phyloP scores from a whole-genome alignment of 257 asterid genomes.

The Scutellaria barbata region DNA sequence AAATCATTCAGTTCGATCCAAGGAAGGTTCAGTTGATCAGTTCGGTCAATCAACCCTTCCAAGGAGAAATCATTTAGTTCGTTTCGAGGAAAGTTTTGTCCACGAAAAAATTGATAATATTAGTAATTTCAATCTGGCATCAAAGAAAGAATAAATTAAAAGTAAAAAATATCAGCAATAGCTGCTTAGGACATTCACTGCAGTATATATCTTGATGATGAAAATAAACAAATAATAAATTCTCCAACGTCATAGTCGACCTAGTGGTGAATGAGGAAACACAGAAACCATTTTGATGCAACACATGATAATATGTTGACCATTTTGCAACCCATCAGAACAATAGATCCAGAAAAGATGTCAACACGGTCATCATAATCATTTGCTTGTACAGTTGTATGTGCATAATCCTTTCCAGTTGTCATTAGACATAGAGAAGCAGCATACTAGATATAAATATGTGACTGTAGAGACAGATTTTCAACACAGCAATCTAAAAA shows the following conservation, averaged over 20 bases:
- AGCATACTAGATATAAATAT: constrained; percentile 5
- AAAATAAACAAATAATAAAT: not conserved
- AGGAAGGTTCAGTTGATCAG: too few relatives aligned
- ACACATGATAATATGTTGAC: constrained; percentile 14
- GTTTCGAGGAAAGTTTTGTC: too few relatives aligned
- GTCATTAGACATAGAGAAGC: not conserved
- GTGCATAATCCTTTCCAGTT: constrained; percentile 13
- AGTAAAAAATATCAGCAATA: not conserved
- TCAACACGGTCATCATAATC: constrained; percentile 3
- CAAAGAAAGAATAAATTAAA: not conserved
- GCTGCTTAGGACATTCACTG: constrained; percentile 5
- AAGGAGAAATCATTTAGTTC: too few relatives aligned
- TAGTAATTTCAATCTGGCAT: not conserved
- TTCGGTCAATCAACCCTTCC: too few relatives aligned
- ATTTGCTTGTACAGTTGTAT: not conserved
- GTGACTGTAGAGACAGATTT: not conserved
- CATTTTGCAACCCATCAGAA: constrained; percentile 10
- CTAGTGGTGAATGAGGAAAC: not conserved
- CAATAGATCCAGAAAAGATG: constrained; percentile 13
- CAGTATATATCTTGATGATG: not conserved
- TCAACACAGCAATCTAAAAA: constrained; percentile 5
- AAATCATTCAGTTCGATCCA: too few relatives aligned
- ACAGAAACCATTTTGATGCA: constrained; percentile 21
- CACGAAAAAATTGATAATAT: not conserved
- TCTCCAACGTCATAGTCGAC: constrained; percentile 7